A percentile compares a stretch with the other conserved stretches of the same genome.
Evolutionary conservation across 495 filamentous ascomycete species (phyloP).

Genomic region (Haplographium delicatum): DNA sequence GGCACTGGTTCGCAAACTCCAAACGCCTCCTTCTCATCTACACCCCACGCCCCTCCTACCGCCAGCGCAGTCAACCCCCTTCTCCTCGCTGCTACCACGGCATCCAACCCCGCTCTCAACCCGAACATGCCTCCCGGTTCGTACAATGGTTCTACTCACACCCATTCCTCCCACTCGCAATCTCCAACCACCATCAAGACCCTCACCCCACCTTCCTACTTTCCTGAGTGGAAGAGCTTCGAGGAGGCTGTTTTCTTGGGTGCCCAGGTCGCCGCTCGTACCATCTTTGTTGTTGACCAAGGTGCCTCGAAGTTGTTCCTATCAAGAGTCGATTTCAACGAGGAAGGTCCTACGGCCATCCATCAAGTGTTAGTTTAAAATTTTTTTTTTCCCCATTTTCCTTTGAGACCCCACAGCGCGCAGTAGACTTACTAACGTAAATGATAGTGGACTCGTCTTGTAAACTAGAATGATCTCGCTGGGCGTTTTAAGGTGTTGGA

Average conservation of each 20-base stretch:
- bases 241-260: constrained; percentile 77
- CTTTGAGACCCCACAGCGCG: neutral
- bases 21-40: constrained; percentile 53
- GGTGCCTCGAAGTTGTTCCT: constrained; percentile 67
- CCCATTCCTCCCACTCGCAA: constrained; percentile 77
- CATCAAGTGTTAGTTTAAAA: constrained; percentile 40
- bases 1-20: constrained; percentile 93
- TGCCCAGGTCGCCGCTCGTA: constrained; percentile 39
- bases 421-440: too few relatives aligned
- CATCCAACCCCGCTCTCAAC: constrained; percentile 48
- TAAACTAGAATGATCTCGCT: neutral
- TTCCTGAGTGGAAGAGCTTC: constrained; percentile 87
- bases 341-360: constrained; percentile 65
- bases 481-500: neutral
- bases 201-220: constrained; percentile 75
- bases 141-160: constrained; percentile 27
- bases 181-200: constrained; percentile 83
- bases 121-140: constrained; percentile 22
- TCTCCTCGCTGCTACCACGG: constrained; percentile 85
- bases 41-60: constrained; percentile 42
- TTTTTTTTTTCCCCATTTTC: too few relatives aligned
- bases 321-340: constrained; percentile 71
- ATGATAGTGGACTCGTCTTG: neutral
- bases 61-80: constrained; percentile 76
- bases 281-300: constrained; percentile 58